A percentile compares a stretch with the other conserved stretches of the same genome.
Conservation (phyloP, 176 grass and related monocot species). For the Saccharum officinarum region DNA sequence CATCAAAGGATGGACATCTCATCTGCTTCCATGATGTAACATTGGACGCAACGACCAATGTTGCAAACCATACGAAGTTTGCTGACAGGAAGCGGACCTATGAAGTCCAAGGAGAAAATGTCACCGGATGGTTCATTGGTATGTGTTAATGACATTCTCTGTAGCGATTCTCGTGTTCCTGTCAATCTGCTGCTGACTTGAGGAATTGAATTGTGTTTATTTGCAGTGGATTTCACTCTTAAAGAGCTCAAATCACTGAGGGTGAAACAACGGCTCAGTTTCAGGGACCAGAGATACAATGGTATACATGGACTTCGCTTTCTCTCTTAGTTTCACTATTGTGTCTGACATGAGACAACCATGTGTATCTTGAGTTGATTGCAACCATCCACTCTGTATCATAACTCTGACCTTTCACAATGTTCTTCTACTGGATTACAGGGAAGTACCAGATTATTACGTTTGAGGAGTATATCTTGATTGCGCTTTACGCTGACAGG, state of each 20-base stretch:
- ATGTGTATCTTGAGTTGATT: background rate
- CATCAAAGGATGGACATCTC: constrained; percentile 66
- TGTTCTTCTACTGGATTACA: constrained; percentile 33
- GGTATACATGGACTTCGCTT: constrained; percentile 31
- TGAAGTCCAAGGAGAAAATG: constrained; percentile 57
- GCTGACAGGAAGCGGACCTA: constrained; percentile 69
- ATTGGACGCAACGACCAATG: constrained; percentile 55
- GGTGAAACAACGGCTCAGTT: constrained; percentile 63
- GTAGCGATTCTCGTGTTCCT: background rate
- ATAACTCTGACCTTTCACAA: background rate
- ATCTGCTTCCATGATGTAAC: constrained; percentile 82
- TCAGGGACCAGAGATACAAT: constrained; percentile 79
- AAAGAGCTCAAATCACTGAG: constrained; percentile 71
- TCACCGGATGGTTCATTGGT: constrained; percentile 71
- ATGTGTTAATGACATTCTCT: constrained; percentile 4
- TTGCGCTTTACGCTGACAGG: constrained; percentile 66
- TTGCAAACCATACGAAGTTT: constrained; percentile 49
- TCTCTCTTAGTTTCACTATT: background rate
- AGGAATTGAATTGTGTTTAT: constrained; percentile 10
- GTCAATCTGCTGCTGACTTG: background rate
- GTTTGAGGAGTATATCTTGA: constrained; percentile 77
- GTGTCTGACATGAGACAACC: background rate
- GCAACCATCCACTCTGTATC: background rate
- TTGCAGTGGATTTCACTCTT: constrained; percentile 78
- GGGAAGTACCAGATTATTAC: constrained; percentile 81